phyloP scores from a whole-genome alignment of 179 eudicot species.

The Spinacia oleracea region DNA sequence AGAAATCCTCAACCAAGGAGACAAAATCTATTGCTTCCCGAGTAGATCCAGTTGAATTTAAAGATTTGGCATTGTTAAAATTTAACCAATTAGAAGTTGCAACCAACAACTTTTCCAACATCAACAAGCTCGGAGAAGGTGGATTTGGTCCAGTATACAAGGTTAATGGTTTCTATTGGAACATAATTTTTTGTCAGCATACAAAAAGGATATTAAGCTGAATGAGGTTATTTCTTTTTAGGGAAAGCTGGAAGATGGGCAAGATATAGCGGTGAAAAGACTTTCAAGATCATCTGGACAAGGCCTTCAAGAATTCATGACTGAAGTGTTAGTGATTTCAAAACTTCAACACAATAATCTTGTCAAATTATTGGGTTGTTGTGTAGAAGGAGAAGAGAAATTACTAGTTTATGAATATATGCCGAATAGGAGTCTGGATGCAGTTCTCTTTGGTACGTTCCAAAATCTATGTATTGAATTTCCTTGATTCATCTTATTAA shows the following conservation, averaged over 20 bases:
- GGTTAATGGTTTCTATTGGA: constrained; percentile 14
- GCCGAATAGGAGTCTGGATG: constrained; percentile 47
- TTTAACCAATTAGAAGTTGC: constrained; percentile 19
- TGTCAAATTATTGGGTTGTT: constrained; percentile 41
- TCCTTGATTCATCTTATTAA: neutral
- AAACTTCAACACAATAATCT: constrained; percentile 51
- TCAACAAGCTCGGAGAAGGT: constrained; percentile 33
- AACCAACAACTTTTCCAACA: constrained; percentile 24
- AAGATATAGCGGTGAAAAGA: constrained; percentile 45
- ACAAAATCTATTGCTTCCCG: neutral
- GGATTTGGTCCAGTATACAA: constrained; percentile 44
- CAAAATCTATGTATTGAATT: neutral
- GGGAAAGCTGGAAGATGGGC: constrained; percentile 38
- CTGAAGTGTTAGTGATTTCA: constrained; percentile 40
- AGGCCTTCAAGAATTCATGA: constrained; percentile 46
- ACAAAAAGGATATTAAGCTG: neutral
- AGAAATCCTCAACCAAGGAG: neutral
- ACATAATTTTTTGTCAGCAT: neutral
- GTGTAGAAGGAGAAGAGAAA: constrained; percentile 43
- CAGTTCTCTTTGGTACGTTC: constrained; percentile 35
- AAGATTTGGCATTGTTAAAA: constrained; percentile 25
- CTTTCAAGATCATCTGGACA: constrained; percentile 41
- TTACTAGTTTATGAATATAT: constrained; percentile 41
- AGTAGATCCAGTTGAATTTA: neutral
- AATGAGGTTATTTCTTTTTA: constrained; percentile 6